Evolutionary conservation across 179 eudicot species (phyloP).

Genomic region (Beta corolliflora): DNA sequence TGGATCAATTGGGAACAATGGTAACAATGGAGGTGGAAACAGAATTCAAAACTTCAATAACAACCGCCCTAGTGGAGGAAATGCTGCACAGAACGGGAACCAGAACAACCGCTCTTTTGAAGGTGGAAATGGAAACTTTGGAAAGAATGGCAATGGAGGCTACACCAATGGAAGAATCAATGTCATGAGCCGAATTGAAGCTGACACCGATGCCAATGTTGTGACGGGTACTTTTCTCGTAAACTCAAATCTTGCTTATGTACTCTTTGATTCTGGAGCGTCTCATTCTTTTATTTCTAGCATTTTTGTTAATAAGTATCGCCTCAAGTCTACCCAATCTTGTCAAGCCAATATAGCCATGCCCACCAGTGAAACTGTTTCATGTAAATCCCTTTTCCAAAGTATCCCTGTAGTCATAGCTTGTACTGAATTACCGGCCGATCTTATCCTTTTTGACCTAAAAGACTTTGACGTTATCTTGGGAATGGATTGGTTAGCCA

Average conservation of each 20-base stretch:
- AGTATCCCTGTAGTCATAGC: no score
- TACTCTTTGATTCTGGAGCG: not conserved
- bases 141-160: no score
- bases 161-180: not conserved
- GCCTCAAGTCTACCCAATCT: no score
- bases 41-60: not conserved
- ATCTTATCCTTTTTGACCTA: no score
- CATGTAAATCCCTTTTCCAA: no score
- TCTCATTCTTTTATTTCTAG: no score
- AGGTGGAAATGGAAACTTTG: not conserved
- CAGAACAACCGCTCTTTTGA: not conserved
- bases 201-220: not conserved
- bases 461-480: no score
- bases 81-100: not conserved
- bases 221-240: not conserved
- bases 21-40: not conserved
- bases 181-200: not conserved
- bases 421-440: no score
- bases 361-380: no score
- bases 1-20: not conserved
- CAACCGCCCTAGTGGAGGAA: not conserved
- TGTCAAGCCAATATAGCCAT: no score
- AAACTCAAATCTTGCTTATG: not conserved
- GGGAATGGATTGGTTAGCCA: not conserved
- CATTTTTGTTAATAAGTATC: no score